A percentile compares a stretch with the other conserved stretches of the same genome.
These are phyloP conservation scores for Tuber borchii DNA, from an alignment of 495 filamentous ascomycete genomes.

Conservation along the genomic window DNA sequence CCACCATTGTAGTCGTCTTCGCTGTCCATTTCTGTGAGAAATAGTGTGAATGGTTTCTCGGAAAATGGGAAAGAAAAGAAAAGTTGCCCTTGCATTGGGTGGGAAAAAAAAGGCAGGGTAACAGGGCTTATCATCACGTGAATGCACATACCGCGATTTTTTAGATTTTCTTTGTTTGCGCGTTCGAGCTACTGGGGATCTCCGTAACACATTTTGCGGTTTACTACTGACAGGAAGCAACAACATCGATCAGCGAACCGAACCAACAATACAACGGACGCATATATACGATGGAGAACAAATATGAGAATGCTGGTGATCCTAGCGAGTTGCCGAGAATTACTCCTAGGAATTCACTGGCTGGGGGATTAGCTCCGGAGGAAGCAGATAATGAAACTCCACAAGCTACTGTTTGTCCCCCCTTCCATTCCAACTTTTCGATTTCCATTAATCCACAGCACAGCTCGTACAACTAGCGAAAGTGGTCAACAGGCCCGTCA, in stretches of 20 bases:
- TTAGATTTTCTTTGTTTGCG: not conserved
- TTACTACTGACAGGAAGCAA: not conserved
- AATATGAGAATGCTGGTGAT: not conserved
- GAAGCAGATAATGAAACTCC: constrained; percentile 20
- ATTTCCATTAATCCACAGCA: not conserved
- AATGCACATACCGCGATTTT: not conserved
- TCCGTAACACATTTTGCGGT: not conserved
- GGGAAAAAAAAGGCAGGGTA: not conserved
- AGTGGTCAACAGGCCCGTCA: constrained; percentile 21
- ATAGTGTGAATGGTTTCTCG: not conserved
- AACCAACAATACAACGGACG: not conserved
- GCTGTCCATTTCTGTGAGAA: constrained; percentile 20
- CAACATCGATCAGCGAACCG: not conserved
- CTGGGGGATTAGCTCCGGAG: not conserved
- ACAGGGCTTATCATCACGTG: not conserved
- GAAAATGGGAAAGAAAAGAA: not conserved
- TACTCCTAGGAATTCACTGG: not conserved
- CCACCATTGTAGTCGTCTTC: constrained; percentile 37
- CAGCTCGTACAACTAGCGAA: constrained; percentile 24
- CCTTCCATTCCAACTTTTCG: not conserved
- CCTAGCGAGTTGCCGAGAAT: not conserved
- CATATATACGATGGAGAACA: not conserved
- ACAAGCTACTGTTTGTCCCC: not conserved
- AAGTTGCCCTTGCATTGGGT: not conserved
- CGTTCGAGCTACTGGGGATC: not conserved